phyloP scores from a whole-genome alignment of 2,329 filamentous ascomycete genomes.

The Biscogniauxia sp. region DNA sequence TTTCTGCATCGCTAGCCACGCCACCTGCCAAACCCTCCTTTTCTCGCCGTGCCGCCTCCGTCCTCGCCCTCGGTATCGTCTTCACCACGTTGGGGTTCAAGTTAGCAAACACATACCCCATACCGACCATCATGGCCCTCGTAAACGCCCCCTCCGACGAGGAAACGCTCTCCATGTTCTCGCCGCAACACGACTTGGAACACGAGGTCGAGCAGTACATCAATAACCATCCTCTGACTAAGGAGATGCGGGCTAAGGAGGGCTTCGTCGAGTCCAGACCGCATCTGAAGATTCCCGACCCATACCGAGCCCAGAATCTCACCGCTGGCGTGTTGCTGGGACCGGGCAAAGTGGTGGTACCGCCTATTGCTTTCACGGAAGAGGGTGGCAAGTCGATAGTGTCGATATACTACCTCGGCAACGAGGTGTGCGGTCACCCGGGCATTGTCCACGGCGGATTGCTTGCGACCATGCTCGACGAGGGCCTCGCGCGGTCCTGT shows the following conservation, averaged over 20 bases:
- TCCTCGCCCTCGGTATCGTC: conserved; percentile 46
- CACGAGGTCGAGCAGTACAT: conserved; percentile 70
- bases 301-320: conserved; percentile 70
- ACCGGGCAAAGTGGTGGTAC: conserved; percentile 72
- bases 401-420: conserved; percentile 73
- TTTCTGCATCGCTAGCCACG: conserved; percentile 9
- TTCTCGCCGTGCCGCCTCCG: conserved; percentile 43
- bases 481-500: conserved; percentile 82
- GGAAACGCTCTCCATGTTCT: conserved; percentile 69
- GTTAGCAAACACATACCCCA: conserved; percentile 54
- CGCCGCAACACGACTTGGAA: conserved; percentile 52
- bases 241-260: conserved; percentile 63
- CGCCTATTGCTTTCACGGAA: conserved; percentile 75
- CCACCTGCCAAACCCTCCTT: conserved; percentile 35
- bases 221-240: conserved; percentile 69
- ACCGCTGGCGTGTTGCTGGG: conserved; percentile 79
- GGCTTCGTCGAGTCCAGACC: conserved; percentile 75
- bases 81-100: conserved; percentile 52
- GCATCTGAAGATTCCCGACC: conserved; percentile 78
- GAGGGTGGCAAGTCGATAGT: conserved; percentile 67
- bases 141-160: conserved; percentile 60
- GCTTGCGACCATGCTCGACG: conserved; percentile 88
- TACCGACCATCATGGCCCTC: conserved; percentile 47
- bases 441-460: conserved; percentile 89
- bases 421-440: conserved; percentile 81